A percentile compares a stretch with the other conserved stretches of the same genome.
Conservation (phyloP, 75 land plant genomes). For the Isoetes taiwanensis region DNA sequence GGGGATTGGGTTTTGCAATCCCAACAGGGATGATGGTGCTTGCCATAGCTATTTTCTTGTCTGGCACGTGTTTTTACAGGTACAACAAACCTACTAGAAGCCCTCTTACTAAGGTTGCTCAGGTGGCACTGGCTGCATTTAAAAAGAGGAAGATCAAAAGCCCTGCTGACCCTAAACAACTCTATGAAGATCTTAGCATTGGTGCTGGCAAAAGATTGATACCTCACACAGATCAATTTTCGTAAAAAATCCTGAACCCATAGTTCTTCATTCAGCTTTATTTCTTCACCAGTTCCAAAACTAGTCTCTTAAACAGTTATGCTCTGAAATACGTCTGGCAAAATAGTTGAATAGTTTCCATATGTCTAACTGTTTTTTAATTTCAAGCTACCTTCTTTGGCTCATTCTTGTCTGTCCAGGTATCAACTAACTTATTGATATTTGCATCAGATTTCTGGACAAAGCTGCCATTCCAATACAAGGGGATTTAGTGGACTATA, state of each 20-base stretch:
- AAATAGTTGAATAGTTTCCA: not conserved
- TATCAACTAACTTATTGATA: no score
- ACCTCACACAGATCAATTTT: constrained; percentile 22
- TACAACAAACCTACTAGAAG: constrained; percentile 39
- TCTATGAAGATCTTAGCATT: constrained; percentile 27
- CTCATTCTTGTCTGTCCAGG: no score
- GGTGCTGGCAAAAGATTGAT: constrained; percentile 12
- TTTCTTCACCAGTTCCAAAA: no score
- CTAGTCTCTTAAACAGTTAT: not conserved
- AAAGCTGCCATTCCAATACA: constrained; percentile 13
- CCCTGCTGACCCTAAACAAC: constrained; percentile 12
- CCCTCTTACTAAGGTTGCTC: constrained; percentile 30
- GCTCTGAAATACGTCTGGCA: not conserved
- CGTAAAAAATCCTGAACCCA: constrained; percentile 15
- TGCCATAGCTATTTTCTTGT: constrained; percentile 31
- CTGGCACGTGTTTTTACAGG: constrained; percentile 32
- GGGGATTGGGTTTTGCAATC: constrained; percentile 42
- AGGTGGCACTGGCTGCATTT: constrained; percentile 31
- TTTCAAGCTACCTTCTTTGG: no score
- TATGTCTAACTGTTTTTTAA: no score
- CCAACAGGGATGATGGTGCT: constrained; percentile 37
- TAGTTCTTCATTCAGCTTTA: constrained; percentile 15
- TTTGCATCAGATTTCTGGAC: constrained; percentile 8
- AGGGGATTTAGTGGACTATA: constrained; percentile 24
- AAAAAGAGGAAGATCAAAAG: constrained; percentile 25